phyloP scores from a whole-genome alignment of 768 basidiomycete genomes.

The Mycena capillaripes region DNA sequence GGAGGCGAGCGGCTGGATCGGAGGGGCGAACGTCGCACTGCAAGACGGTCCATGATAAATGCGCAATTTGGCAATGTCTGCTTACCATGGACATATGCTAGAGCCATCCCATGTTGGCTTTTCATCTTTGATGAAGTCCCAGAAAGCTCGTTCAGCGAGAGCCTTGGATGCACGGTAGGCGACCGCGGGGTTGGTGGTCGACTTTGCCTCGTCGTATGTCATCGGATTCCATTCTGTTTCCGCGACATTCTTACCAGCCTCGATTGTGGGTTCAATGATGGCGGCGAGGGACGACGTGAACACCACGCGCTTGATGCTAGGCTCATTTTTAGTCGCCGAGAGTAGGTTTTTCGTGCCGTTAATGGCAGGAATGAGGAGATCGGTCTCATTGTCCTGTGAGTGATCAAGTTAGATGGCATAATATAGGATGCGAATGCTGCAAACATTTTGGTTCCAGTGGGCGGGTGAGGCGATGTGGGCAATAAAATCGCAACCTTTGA shows the following conservation, averaged over 20 bases:
- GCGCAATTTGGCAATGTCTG: too few species aligned
- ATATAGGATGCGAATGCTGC: background rate
- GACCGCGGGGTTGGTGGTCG: background rate
- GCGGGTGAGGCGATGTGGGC: slow-evolving; percentile 45
- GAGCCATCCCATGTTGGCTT: slow-evolving; percentile 23
- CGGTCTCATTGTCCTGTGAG: slow-evolving; percentile 21
- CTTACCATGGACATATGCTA: slow-evolving; percentile 22
- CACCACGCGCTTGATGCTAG: slow-evolving; percentile 58
- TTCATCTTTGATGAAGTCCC: slow-evolving; percentile 35
- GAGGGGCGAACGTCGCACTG: slow-evolving; percentile 20
- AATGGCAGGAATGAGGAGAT: slow-evolving; percentile 28
- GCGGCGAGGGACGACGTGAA: slow-evolving; percentile 54
- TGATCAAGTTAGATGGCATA: background rate
- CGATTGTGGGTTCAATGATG: slow-evolving; percentile 30
- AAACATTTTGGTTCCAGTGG: slow-evolving; percentile 42
- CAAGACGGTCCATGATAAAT: background rate
- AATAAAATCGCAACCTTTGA: slow-evolving; percentile 61
- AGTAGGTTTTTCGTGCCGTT: slow-evolving; percentile 50
- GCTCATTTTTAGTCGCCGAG: slow-evolving; percentile 51
- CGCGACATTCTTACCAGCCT: slow-evolving; percentile 7
- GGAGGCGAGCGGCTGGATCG: slow-evolving; percentile 11
- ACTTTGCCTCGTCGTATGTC: slow-evolving; percentile 37
- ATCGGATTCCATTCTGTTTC: slow-evolving; percentile 40
- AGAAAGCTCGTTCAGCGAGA: slow-evolving; percentile 39
- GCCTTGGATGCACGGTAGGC: slow-evolving; percentile 39